A percentile compares a stretch with the other conserved stretches of the same genome.
phyloP scores from a whole-genome alignment of 179 eudicot species.

The Gypsophila paniculata region DNA sequence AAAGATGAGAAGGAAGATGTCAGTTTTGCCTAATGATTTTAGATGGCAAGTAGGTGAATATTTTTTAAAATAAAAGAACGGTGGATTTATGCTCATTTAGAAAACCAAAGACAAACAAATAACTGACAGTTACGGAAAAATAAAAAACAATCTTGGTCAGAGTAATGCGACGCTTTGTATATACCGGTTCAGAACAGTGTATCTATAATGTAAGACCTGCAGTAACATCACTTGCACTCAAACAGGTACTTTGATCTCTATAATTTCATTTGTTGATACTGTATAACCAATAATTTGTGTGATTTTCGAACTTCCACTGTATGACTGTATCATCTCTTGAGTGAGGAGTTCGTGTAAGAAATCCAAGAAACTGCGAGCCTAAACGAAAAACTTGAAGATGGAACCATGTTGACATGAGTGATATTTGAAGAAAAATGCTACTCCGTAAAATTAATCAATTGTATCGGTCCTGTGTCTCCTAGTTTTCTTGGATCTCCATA shows the following conservation, averaged over 20 bases:
- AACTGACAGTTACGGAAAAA: no score
- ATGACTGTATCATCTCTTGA: neutral
- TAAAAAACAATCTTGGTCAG: neutral
- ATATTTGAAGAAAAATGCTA: neutral
- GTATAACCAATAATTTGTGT: neutral
- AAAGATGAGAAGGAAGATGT: no score
- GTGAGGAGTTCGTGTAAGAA: neutral
- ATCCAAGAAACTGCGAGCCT: constrained; percentile 3
- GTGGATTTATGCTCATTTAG: no score
- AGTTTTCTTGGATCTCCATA: constrained; percentile 74
- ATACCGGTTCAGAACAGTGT: neutral
- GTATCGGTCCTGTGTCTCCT: constrained; percentile 28
- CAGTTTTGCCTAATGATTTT: no score
- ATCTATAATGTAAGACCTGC: neutral
- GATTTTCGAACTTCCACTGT: neutral
- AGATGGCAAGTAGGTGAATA: no score
- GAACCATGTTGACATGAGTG: neutral
- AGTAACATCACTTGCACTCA: neutral
- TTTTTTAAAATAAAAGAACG: no score
- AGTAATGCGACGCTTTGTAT: neutral
- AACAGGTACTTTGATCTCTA: neutral
- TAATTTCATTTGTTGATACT: neutral
- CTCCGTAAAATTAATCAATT: neutral
- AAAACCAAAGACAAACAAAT: no score
- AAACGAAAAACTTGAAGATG: neutral